phyloP scores from a whole-genome alignment of 2,329 filamentous ascomycete genomes.

The Phyllosticta capitalensis region DNA sequence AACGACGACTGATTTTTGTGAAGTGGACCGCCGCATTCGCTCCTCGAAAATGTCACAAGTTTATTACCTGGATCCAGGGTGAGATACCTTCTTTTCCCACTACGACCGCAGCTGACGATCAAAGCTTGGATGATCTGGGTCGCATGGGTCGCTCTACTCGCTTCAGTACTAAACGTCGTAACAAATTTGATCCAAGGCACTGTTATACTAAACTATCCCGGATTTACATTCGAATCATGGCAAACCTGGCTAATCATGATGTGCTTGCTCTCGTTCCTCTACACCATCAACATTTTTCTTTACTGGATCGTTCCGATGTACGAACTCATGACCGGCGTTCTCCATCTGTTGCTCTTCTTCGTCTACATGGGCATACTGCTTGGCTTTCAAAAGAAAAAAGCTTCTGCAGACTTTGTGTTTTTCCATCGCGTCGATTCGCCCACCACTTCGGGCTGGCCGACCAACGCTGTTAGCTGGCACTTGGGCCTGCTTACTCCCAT shows the following conservation, averaged over 20 bases:
- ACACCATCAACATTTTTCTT: conserved; percentile 26
- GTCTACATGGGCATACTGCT: conserved; percentile 27
- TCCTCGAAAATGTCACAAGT: conserved; percentile 19
- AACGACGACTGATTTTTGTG: background rate
- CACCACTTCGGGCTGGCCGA: conserved; percentile 22
- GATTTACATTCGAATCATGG: conserved; percentile 29
- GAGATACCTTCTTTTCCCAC: background rate
- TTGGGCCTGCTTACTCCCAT: conserved; percentile 25
- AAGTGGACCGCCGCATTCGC: conserved; percentile 30
- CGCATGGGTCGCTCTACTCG: background rate
- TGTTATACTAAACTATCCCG: conserved; percentile 26
- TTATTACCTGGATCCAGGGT: conserved; percentile 27
- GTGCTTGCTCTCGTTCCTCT: conserved; percentile 23
- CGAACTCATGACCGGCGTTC: conserved; percentile 28
- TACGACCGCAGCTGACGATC: background rate
- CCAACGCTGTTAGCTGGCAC: conserved; percentile 25
- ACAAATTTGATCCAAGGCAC: conserved; percentile 21
- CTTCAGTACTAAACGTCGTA: background rate
- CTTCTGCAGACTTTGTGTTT: conserved; percentile 26
- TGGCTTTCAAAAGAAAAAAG: conserved; percentile 22
- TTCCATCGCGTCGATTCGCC: conserved; percentile 18
- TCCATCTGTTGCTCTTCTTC: conserved; percentile 28
- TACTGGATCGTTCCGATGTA: conserved; percentile 28
- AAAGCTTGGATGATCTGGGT: conserved; percentile 2
- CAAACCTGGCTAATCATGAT: conserved; percentile 32